Base-by-base conservation (phyloP, 371 early-diverging fungal species). In the Saksenaea oblongispora region DNA sequence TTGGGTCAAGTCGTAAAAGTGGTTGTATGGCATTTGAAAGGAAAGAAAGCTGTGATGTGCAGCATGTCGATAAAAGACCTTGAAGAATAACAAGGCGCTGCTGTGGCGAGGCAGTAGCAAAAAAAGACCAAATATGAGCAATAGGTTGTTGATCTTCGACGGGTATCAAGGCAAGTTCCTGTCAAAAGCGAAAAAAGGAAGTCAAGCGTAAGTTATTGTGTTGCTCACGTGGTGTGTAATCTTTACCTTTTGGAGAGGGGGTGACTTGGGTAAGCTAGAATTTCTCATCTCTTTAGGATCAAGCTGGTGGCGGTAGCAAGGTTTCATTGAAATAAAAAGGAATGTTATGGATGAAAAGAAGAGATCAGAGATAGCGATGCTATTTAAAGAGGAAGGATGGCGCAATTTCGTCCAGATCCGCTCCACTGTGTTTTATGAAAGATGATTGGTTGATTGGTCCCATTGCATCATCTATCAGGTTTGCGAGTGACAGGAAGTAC, bases 1-100 rank as follows among this genome's bases (percentile, higher is more conserved):
- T 76, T 67, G 92, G 89, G 74, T 97, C 96, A 28, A 94, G 65
- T 18, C 71, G 64, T 9, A 82, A 59, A 5, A 79, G 35, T 22
- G 80, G 76, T 55, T 78, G 66, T 9, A 82, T 70, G 0, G 74
- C 61, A 14, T 71, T 68, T 3, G 76, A 71, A 14, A 81, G 64
- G 37, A 61, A 76, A 5, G 75, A 75, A 0, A 81, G 70, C 59
- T 88, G 88, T 24, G 86, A 78, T 22, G 83, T 80, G 53, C 85
- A 85, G n/a, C 84, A 83, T 10, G 75, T 73, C 2, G 80, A 64
- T 2, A 87, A 51, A 15, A 87, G 74, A 3, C 86, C 87, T 54
- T 85, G 84, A 7, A 90, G 70, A 15, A 89, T 83, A 8, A 87
- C 54, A 15, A 75, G 70, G 3, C 91, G 87, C 18, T 76, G 72